Base-by-base conservation (phyloP, 2,329 filamentous ascomycete genomes). In the Zelopaecilomyces penicillatus region DNA sequence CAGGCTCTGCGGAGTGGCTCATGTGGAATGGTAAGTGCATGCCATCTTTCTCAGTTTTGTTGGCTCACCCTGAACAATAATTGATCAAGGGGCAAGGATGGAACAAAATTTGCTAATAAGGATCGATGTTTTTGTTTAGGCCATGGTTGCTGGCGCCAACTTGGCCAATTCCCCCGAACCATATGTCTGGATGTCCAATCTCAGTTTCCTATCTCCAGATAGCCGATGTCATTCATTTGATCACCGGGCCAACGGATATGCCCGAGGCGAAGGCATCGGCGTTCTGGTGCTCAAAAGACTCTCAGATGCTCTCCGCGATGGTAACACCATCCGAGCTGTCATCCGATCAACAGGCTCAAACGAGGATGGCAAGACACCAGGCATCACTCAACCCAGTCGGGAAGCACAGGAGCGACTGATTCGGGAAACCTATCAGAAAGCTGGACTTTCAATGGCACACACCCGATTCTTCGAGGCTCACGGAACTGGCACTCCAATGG, bases 231-330 rank as follows among this genome's bases (percentile, higher is more conserved):
- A 39, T 10, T 51, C 52, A 49, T 71, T 61, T 54, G 72, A 71
- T 48, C 50, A 50, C 2, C 53, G 52, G 19, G 73, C 67, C 2
- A 63, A 69, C 46, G 75, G 75, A 1, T 78, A 76, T 52, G 69
- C 63, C 1, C 62, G 73, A 64, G 72, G 49, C 3, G 52, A 56
- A 6, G 54, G 53, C 3, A 52, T 66, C n/a, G 67, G 57, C 0
- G 56, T 63, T 10, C 41, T 76, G 3, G 47, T 74, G 1, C 46
- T 76, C 4, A 76, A 75, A 54, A 61, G 57, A 0, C 57, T 76
- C 0, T 55, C 59, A 4, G 57, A 65, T 36, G 73, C 73, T 0
- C 37, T 73, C 2, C 47, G 51, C 5, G 70, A 70, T 42, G 65
- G 65, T 4, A 67, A 76, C 50, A 58, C 56, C 0, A 60, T 68